Evolutionary conservation across 768 basidiomycete species (phyloP), one percentile per base, ranked within the genome.

Genomic region (Boletus sp.): DNA sequence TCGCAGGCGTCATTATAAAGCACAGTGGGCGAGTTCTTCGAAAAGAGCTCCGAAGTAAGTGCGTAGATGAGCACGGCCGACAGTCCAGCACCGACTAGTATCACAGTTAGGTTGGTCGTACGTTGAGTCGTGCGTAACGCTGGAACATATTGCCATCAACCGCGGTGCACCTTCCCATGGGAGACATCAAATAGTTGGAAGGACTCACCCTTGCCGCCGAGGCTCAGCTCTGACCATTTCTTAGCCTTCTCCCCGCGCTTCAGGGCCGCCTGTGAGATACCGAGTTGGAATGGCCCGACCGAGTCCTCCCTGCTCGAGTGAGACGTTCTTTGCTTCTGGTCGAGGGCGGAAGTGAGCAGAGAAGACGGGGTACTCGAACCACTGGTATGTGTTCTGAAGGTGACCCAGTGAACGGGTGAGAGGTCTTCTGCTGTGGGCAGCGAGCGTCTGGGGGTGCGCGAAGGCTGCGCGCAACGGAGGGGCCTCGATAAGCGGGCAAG

Each of bases 21-120:
- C 29, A 90, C 89, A 5, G 91, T 91, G 6, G 92, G 89, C 29
- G 90, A 92, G 68, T 94, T 94, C 68, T 82, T 85, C n/a, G 92
- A 91, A 70, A 92, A 91, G 7, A 93, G 76, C 66, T 94, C 92
- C 7, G 91, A 87, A 15, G 87, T 86, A 33, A 93, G 78, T 20
- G 89, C 89, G 67, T 92, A 94, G 28, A 71, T 73, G 36, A 94
- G 80, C 39, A 94, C 79, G 7, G 82, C 81, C 32, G 90, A 89
- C 28, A 94, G 76, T 17, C 89, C 87, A 5, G 90, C 92, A n/a
- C 92, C 92, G 32, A 92, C 73, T 17, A 94, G 66, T 54, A 83
- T 83, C 41, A 84, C 81, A 8, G 77, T 73, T 24, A 83, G 60
- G 58, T 80, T 83, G 7, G 80, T 75, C 52, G 80, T 80, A 47